A percentile compares a stretch with the other conserved stretches of the same genome.
Conservation (phyloP, 179 eudicot species). For the Nepenthes alata region DNA sequence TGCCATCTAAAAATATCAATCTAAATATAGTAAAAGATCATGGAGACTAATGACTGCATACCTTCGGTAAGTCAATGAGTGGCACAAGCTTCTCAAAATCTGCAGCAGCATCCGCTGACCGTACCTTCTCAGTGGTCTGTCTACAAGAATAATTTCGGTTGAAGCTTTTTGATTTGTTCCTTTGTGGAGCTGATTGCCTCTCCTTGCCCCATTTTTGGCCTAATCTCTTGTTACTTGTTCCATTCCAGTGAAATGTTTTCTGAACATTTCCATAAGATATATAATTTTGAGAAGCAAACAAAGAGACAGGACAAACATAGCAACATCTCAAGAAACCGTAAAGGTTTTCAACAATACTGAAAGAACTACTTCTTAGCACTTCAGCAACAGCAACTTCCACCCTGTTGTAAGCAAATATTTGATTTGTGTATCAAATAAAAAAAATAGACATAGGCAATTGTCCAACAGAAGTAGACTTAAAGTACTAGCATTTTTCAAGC, state of each 20-base stretch:
- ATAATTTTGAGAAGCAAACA: not conserved
- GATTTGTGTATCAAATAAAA: too few relatives aligned
- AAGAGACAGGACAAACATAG: not conserved
- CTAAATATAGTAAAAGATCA: not conserved
- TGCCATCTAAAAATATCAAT: not conserved
- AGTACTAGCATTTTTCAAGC: too few relatives aligned
- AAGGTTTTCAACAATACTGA: not conserved
- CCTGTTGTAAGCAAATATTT: too few relatives aligned
- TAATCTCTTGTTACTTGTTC: slow-evolving; percentile 57
- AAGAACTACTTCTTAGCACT: too few relatives aligned
- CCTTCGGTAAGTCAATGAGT: slow-evolving; percentile 55
- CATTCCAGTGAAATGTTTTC: slow-evolving; percentile 61
- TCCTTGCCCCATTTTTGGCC: slow-evolving; percentile 67
- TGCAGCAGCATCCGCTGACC: slow-evolving; percentile 5
- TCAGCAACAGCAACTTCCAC: too few relatives aligned
- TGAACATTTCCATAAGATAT: slow-evolving; percentile 1
- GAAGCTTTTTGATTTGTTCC: slow-evolving; percentile 23
- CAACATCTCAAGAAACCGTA: not conserved
- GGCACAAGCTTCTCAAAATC: slow-evolving; percentile 61
- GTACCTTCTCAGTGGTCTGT: slow-evolving; percentile 15
- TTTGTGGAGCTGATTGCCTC: slow-evolving; percentile 21
- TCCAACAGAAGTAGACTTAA: too few relatives aligned
- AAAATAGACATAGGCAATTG: too few relatives aligned
- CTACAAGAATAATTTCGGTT: slow-evolving; percentile 14
- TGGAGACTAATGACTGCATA: slow-evolving; percentile 6